A percentile compares a stretch with the other conserved stretches of the same genome.
Evolutionary conservation across 2,329 filamentous ascomycete species (phyloP).

Genomic region (Cladosporium sp.): DNA sequence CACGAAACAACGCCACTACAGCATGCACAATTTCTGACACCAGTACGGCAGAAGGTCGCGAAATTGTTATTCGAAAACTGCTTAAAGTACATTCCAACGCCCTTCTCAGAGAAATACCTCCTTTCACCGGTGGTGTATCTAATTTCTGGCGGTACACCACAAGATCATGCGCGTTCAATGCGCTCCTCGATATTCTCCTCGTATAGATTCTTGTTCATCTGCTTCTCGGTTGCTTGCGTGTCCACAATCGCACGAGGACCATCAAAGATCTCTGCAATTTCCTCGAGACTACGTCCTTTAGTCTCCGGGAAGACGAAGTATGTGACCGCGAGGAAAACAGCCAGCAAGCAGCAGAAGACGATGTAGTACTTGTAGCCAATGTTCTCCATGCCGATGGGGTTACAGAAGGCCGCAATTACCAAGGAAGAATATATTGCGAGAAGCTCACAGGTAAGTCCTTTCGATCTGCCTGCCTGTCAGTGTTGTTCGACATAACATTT

Average conservation of each 20-base stretch:
- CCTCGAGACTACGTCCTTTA: conserved; percentile 31
- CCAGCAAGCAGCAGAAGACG: conserved; percentile 45
- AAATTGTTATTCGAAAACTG: not conserved
- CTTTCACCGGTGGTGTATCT: not conserved
- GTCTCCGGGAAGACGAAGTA: conserved; percentile 58
- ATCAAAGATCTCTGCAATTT: conserved; percentile 32
- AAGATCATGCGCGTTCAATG: conserved; percentile 19
- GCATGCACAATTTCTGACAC: not conserved
- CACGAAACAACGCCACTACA: not conserved
- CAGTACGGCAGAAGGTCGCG: not conserved
- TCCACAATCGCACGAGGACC: not conserved
- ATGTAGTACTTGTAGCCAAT: conserved; percentile 61
- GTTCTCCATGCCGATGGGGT: conserved; percentile 37
- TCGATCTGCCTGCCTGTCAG: conserved; percentile 24
- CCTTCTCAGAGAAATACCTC: not conserved
- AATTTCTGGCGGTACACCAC: not conserved
- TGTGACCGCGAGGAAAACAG: conserved; percentile 37
- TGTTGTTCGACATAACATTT: not conserved
- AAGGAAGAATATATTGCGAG: conserved; percentile 33
- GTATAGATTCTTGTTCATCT: conserved; percentile 17
- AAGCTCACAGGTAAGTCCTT: conserved; percentile 32
- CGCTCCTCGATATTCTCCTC: conserved; percentile 29
- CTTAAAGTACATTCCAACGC: not conserved
- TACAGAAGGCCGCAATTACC: conserved; percentile 35
- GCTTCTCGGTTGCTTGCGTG: not conserved